Evolutionary conservation across 345 rosid species (phyloP).

Genomic region (Aurinia saxatilis): DNA sequence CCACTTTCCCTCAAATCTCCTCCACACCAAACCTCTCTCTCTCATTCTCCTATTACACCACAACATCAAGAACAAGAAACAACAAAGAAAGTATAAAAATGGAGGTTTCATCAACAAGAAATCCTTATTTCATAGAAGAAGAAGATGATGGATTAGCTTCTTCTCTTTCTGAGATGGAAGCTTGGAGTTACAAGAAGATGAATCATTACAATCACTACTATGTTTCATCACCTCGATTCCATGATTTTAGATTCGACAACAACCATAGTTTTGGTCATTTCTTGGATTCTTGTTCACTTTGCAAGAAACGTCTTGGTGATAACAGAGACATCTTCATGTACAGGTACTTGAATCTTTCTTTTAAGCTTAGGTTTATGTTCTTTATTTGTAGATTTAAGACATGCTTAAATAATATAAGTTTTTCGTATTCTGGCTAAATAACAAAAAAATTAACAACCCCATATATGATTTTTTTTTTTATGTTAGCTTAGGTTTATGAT

Average conservation of each 20-base stretch:
- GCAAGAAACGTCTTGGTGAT: conserved; percentile 57
- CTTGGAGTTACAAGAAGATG: conserved; percentile 32
- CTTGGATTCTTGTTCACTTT: conserved; percentile 59
- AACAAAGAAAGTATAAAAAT: neutral
- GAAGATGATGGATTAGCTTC: conserved; percentile 18
- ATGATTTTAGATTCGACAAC: conserved; percentile 43
- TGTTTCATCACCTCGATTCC: conserved; percentile 49
- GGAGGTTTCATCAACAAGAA: conserved; percentile 16
- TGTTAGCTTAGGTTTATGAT: neutral
- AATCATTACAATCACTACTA: conserved; percentile 12
- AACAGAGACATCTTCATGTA: conserved; percentile 85
- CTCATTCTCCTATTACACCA: neutral
- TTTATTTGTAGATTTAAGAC: too few species aligned
- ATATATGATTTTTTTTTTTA: too few species aligned
- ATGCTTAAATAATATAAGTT: too few species aligned
- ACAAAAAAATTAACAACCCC: too few species aligned
- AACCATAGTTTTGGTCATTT: conserved; percentile 49
- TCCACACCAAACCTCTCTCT: conserved; percentile 19
- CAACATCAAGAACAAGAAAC: neutral
- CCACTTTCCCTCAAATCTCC: conserved; percentile 17
- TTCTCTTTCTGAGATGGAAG: conserved; percentile 20
- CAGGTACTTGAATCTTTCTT: too few species aligned
- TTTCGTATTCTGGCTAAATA: too few species aligned
- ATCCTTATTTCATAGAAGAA: conserved; percentile 26
- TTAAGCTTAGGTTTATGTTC: too few species aligned